Evolutionary conservation across 1,139 yeast species (phyloP), one percentile per base, ranked within the genome.

Genomic region (Saccharomyces hybrid): DNA sequence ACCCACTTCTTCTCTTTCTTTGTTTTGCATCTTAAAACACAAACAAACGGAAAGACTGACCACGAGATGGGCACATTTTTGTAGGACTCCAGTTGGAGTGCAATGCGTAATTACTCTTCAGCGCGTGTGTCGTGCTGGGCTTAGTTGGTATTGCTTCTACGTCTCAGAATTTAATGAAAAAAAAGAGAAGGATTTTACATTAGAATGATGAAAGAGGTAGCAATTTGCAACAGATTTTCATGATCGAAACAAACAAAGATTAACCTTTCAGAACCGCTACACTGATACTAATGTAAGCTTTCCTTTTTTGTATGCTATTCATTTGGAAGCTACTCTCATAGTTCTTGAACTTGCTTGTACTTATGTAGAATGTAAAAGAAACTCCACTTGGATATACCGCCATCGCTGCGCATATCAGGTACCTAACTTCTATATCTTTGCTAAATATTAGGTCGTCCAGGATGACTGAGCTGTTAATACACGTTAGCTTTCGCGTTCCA

Each of bases 261-360:
- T 38, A 38, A 53, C 55, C 62, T 62, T 57, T 49, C 68, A 63
- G 68, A 64, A 64, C 68, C 67, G 67, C 67, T 64, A 64, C 67
- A 62, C 68, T 64, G 68, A 63, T 44, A 51, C 47, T 29, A 16
- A 26, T 27, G 46, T 24, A 19, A 19, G 24, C 3, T 11, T 38
- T 19, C 12, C 24, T 38, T 38, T 16, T 14, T 38, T 4, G 8
- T 11, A 12, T 24, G 26, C 11, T 31, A n/a, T 46, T n/a, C 12
- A 29, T 34, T 21, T 34, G 26, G 7, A 32, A 16, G 3, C 16
- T 11, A 21, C n/a, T 19, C 16, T 11, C 12, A 8, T 8, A 19
- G 4, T 12, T 12, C 28, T 44, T 8, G n/a, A 9, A 29, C 11
- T 4, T 46, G 4, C 21, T 24, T 24, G 2, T 46, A 21, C 14